Conservation (phyloP, 176 grass and related monocot species). For the Phyllostachys edulis region DNA sequence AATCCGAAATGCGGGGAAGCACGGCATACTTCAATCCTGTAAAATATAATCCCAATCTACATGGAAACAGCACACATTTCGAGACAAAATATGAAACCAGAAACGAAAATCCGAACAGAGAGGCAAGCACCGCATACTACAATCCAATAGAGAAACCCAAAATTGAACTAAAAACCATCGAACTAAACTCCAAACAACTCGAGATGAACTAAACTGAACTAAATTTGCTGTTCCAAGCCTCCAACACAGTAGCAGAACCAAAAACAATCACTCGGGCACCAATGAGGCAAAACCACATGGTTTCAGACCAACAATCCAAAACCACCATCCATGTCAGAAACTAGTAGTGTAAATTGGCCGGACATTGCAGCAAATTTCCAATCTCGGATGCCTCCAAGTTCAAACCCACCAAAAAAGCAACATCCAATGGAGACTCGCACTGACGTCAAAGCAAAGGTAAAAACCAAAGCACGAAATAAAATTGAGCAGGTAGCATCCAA, state of each 20-base stretch:
- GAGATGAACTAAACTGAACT: background rate
- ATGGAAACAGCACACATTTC: conserved; percentile 11
- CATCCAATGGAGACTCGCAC: background rate
- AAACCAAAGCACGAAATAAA: conserved; percentile 14
- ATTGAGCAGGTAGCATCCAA: background rate
- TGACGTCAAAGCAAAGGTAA: conserved; percentile 10
- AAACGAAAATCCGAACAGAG: background rate
- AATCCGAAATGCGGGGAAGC: background rate
- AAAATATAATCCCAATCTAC: background rate
- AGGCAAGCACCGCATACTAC: background rate
- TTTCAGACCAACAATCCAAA: conserved; percentile 16
- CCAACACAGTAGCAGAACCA: background rate
- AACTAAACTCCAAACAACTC: background rate
- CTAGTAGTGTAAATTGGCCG: conserved; percentile 2
- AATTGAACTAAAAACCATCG: background rate
- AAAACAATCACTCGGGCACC: background rate
- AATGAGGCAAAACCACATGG: background rate
- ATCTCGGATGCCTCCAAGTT: conserved; percentile 19
- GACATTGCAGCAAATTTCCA: background rate
- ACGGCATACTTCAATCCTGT: background rate
- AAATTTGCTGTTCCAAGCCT: conserved; percentile 10
- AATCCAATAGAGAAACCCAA: background rate
- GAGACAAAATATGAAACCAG: background rate
- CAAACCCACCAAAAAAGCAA: conserved; percentile 5
- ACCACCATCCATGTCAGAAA: background rate